phyloP scores from a whole-genome alignment of 345 rosid genomes.

The rapeseed (Brassica napus) region Da-Ae NC_063446.1:5958501-5959000 shows the following conservation, averaged over 20 bases:
- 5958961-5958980: slow-evolving; percentile 73
- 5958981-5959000: slow-evolving; percentile 50
- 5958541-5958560: slow-evolving; percentile 8
- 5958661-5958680: slow-evolving; percentile 7
- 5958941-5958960: slow-evolving; percentile 73
- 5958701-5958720: not conserved
- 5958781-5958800: not conserved
- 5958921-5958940: slow-evolving; percentile 74
- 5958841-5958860: slow-evolving; percentile 8
- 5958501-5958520: not conserved
- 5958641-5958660: slow-evolving; percentile 22
- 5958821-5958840: slow-evolving; percentile 1
- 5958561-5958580: not conserved
- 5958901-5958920: slow-evolving; percentile 53
- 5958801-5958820: slow-evolving; percentile 21
- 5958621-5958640: not conserved
- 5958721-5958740: not conserved
- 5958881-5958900: slow-evolving; percentile 24
- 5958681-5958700: not conserved
- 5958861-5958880: slow-evolving; percentile 26
- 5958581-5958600: not conserved
- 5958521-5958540: not conserved
- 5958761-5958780: slow-evolving; percentile 5
- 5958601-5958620: slow-evolving; percentile 2
- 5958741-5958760: not conserved